Percentiles rank a stretch among this genome's conserved stretches.
These are phyloP conservation scores for Globisporangium emineosum DNA, from an alignment of 352 stramenopile species.

Conservation along the genomic window DNA sequence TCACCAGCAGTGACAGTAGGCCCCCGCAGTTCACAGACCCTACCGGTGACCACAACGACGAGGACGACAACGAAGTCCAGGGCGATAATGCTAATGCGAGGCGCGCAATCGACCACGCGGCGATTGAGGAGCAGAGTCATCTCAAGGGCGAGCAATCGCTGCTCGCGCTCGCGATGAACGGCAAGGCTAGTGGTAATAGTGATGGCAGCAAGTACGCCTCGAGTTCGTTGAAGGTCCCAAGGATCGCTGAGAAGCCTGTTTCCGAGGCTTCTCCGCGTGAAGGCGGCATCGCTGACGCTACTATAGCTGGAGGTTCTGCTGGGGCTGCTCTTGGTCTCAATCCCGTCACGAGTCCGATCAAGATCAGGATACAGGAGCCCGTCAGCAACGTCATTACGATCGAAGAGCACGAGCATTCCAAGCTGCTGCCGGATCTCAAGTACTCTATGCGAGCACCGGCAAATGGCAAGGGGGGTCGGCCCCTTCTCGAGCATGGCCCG, in stretches of 20 bases:
- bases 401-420: conserved; percentile 15
- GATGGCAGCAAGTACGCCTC: neutral
- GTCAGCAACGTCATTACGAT: conserved; percentile 11
- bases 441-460: conserved; percentile 14
- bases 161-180: conserved; percentile 15
- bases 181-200: neutral
- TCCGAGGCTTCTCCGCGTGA: neutral
- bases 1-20: too few species aligned
- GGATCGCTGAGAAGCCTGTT: neutral
- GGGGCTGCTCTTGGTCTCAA: neutral
- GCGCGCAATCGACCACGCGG: conserved; percentile 3
- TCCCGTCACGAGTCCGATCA: conserved; percentile 6
- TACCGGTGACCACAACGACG: too few species aligned
- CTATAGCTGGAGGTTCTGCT: too few species aligned
- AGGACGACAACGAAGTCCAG: conserved; percentile 1
- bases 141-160: conserved; percentile 17
- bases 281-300: neutral
- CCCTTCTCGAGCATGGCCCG: neutral
- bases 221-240: neutral
- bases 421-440: conserved; percentile 10
- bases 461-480: neutral
- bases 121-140: conserved; percentile 17
- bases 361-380: conserved; percentile 15
- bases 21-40: conserved; percentile 1
- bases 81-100: neutral